These are phyloP conservation scores for Plectranthus barbatus DNA, from an alignment of 257 asterid species.

Conservation along the genomic window DNA sequence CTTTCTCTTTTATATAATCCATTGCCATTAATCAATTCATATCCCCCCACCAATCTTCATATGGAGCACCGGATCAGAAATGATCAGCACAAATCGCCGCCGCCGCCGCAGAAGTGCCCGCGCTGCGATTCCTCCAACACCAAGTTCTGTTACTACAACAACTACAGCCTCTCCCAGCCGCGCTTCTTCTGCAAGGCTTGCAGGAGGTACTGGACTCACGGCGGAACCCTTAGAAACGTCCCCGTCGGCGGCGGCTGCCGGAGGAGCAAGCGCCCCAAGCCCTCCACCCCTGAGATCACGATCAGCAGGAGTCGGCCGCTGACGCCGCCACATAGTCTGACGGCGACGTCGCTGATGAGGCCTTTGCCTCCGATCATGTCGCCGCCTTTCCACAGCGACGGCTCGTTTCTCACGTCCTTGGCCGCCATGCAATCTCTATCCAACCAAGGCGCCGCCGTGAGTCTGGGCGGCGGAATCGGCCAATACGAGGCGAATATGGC, in stretches of 20 bases:
- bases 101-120: no score
- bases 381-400: constrained; percentile 8
- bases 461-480: constrained; percentile 11
- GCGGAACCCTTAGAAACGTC: constrained; percentile 50
- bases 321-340: background rate
- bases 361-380: constrained; percentile 10
- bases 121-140: constrained; percentile 59
- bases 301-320: background rate
- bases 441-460: constrained; percentile 6
- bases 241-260: constrained; percentile 61
- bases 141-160: constrained; percentile 56
- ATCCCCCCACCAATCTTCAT: background rate
- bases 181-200: constrained; percentile 56
- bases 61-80: constrained; percentile 39
- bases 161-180: constrained; percentile 56
- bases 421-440: constrained; percentile 23
- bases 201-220: constrained; percentile 55
- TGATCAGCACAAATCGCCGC: no score
- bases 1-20: background rate
- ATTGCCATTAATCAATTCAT: no score
- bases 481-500: constrained; percentile 18
- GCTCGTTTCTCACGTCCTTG: constrained; percentile 18
- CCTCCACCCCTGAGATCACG: no score
- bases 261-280: constrained; percentile 39
- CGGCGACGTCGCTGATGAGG: background rate